A percentile compares a stretch with the other conserved stretches of the same genome.
phyloP scores from a whole-genome alignment of 1,139 yeast genomes.

The Saccharomyces hybrid region DNA sequence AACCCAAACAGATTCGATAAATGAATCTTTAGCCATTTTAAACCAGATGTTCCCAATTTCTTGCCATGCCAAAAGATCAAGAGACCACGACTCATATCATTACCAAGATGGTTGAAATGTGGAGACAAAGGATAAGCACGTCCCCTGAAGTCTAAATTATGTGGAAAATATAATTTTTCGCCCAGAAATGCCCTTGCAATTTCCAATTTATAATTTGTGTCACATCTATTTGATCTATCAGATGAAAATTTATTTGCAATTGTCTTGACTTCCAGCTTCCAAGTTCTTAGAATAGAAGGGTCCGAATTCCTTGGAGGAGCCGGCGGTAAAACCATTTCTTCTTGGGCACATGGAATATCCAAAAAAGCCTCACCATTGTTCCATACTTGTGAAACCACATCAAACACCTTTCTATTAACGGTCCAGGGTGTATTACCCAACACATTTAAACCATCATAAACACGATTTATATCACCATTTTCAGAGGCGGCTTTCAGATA shows the following conservation, averaged over 20 bases:
- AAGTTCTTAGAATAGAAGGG: slow-evolving; percentile 61
- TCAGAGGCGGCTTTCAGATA: slow-evolving; percentile 80
- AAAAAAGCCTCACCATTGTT: slow-evolving; percentile 72
- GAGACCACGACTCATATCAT: slow-evolving; percentile 82
- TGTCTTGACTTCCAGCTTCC: slow-evolving; percentile 54
- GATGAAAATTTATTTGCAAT: slow-evolving; percentile 55
- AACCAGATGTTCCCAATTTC: slow-evolving; percentile 64
- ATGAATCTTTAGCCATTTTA: slow-evolving; percentile 86
- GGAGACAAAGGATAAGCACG: slow-evolving; percentile 94
- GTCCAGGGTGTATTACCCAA: slow-evolving; percentile 92
- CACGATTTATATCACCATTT: slow-evolving; percentile 53
- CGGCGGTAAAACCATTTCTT: slow-evolving; percentile 51
- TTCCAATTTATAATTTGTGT: slow-evolving; percentile 84
- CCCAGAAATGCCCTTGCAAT: slow-evolving; percentile 90
- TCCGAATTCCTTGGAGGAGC: slow-evolving; percentile 62
- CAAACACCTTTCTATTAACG: slow-evolving; percentile 63
- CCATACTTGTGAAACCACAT: slow-evolving; percentile 73
- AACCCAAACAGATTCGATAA: slow-evolving; percentile 82
- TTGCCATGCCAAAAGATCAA: slow-evolving; percentile 86
- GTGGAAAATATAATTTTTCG: slow-evolving; percentile 89
- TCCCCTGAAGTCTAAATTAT: slow-evolving; percentile 90
- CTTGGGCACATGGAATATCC: slow-evolving; percentile 65
- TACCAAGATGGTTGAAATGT: slow-evolving; percentile 73
- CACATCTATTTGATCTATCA: slow-evolving; percentile 83
- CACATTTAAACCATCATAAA: slow-evolving; percentile 79